Base-by-base conservation (phyloP, 2,329 filamentous ascomycete genomes). In the Hortaea sp. region DNA sequence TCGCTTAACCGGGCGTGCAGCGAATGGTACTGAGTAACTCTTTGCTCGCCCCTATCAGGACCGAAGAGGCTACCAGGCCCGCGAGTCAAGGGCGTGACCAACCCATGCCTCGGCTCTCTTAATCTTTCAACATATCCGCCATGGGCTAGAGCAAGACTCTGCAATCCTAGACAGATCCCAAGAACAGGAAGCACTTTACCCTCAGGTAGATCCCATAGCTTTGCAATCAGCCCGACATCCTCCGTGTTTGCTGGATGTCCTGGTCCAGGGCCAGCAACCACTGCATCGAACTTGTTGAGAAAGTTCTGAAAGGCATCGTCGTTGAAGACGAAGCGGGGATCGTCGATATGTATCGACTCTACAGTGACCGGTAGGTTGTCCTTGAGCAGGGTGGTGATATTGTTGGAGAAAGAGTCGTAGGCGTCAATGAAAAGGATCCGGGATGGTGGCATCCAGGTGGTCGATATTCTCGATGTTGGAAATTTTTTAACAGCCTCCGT, bases 361-460 rank as follows among this genome's bases (percentile, higher is more conserved):
- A 63, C 57, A 40, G 77, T 77, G 13, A 78, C 84, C 49, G 75
- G 69, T 6, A 94, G 74, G 3, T 79, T 74, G 4, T 82, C 79
- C 56, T 84, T 77, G 41, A 97, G 74, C 31, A 95, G 77, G 5
- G 85, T 82, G 44, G 94, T 81, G 58, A 97, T 92, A 69, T 95
- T 97, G 69, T 94, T 89, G 46, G 88, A 87, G 68, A 95, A 98
- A 38, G 89, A 95, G 70, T 98, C 92, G 67, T 94, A 94, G 51
- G 90, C 89, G 65, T 97, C 92, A 55, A 98, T 75, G 68, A 94
- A 95, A 52, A 97, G 78, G 51, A 97, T 49, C 37, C 54, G 57
- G 42, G 34, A 20, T 38, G 28, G 31, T 37, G 42, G 13, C 49
- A 51, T 51, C 30, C 46, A 49, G 34, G 35, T 13, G 13, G 9